phyloP scores from a whole-genome alignment of 495 filamentous ascomycete species.

The Ascodesmis nigricans region DNA sequence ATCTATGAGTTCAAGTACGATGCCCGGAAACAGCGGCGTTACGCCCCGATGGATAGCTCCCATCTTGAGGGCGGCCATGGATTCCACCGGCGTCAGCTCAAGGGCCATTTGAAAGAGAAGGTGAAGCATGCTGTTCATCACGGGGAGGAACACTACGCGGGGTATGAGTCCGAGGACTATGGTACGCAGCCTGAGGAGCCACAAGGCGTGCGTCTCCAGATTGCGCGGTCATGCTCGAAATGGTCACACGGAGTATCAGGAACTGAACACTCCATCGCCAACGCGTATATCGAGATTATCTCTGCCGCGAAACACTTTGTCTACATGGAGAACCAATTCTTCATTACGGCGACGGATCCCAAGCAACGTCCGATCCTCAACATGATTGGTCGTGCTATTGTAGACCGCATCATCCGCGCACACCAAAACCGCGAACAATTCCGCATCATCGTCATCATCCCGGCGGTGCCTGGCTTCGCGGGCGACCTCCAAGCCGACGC shows the following conservation, averaged over 20 bases:
- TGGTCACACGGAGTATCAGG: conserved; percentile 23
- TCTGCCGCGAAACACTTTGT: conserved; percentile 60
- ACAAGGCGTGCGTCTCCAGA: conserved; percentile 39
- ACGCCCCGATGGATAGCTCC: conserved; percentile 28
- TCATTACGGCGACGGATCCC: conserved; percentile 72
- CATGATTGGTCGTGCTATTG: conserved; percentile 69
- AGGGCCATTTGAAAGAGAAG: conserved; percentile 14
- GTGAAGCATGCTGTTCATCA: conserved; percentile 4
- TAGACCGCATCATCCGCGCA: conserved; percentile 67
- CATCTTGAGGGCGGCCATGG: conserved; percentile 7
- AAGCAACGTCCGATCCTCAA: conserved; percentile 64
- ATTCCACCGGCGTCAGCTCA: conserved; percentile 12
- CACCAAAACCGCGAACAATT: conserved; percentile 48
- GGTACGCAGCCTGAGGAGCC: conserved; percentile 12
- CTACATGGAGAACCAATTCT: conserved; percentile 97
- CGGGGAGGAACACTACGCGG: conserved; percentile 5
- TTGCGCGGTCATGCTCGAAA: conserved; percentile 32
- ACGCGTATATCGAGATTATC: conserved; percentile 73
- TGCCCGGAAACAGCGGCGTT: conserved; percentile 39
- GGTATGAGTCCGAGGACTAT: conserved; percentile 5
- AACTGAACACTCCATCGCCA: conserved; percentile 53
- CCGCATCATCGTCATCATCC: conserved; percentile 71
- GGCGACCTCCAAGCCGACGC: conserved; percentile 65
- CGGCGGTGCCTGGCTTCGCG: conserved; percentile 73
- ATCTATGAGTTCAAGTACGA: conserved; percentile 70